Evolutionary conservation across 1,284 basidiomycete genomes (phyloP).

Genomic region (Trichosporon inkin): DNA sequence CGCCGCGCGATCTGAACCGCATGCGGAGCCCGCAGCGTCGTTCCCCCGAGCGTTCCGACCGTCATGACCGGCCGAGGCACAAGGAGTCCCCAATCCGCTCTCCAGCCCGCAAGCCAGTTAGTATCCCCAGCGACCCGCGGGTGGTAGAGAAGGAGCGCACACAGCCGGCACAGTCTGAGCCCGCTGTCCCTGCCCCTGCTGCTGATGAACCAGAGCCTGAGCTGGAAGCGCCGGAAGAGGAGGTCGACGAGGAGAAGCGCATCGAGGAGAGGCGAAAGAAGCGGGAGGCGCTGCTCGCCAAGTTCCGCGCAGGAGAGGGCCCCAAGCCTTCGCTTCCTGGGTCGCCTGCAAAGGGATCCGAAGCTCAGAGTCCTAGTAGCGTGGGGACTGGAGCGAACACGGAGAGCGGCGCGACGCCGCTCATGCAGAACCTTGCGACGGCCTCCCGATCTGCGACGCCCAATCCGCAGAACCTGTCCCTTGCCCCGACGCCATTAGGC

Average conservation of each 20-base stretch:
- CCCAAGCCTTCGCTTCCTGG: slow-evolving; percentile 14
- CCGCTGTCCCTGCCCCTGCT: slow-evolving; percentile 22
- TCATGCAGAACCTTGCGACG: slow-evolving; percentile 34
- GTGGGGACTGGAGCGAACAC: slow-evolving; percentile 37
- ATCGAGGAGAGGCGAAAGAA: slow-evolving; percentile 73
- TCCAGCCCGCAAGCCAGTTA: slow-evolving; percentile 38
- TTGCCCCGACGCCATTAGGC: slow-evolving; percentile 37
- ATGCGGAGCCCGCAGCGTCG: background rate
- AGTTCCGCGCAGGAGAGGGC: slow-evolving; percentile 54
- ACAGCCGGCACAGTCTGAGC: slow-evolving; percentile 5
- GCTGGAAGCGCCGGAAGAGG: slow-evolving; percentile 55
- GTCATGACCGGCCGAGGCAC: background rate
- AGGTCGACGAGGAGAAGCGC: slow-evolving; percentile 64
- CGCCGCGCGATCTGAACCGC: background rate
- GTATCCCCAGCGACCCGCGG: slow-evolving; percentile 30
- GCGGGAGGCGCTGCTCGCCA: slow-evolving; percentile 78
- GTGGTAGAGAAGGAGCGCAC: slow-evolving; percentile 2
- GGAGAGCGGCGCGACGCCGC: slow-evolving; percentile 36
- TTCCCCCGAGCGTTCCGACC: background rate
- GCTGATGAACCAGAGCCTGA: slow-evolving; percentile 49
- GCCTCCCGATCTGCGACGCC: slow-evolving; percentile 30
- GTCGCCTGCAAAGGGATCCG: slow-evolving; percentile 18
- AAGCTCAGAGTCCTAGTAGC: slow-evolving; percentile 37
- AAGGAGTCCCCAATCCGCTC: background rate
- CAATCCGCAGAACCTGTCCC: slow-evolving; percentile 29